Percentiles rank a stretch among this genome's conserved stretches.
These are phyloP conservation scores for Melastoma candidum DNA, from an alignment of 441 rosid genomes.

Conservation along the genomic window DNA sequence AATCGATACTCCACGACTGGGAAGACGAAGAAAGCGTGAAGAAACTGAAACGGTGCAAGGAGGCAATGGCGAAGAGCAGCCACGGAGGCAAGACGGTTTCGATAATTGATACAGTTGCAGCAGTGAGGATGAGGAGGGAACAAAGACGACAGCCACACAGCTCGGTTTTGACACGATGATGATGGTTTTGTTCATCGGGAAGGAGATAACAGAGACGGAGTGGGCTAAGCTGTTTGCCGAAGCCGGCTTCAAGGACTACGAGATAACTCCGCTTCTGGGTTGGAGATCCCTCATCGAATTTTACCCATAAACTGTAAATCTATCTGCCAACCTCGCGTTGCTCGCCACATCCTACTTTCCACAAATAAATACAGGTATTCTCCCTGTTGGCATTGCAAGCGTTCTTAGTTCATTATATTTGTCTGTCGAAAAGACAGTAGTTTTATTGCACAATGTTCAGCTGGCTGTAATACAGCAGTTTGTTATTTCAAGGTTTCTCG, in stretches of 20 bases:
- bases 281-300: slow-evolving; percentile 20
- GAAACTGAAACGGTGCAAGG: slow-evolving; percentile 15
- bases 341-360: too few species aligned
- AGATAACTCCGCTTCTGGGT: slow-evolving; percentile 6
- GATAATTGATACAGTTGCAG: slow-evolving; percentile 17
- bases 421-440: too few species aligned
- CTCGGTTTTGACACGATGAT: slow-evolving; percentile 17
- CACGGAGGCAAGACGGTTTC: slow-evolving; percentile 14
- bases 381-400: too few species aligned
- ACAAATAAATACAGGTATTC: too few species aligned
- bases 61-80: slow-evolving; percentile 11
- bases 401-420: too few species aligned
- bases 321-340: too few species aligned
- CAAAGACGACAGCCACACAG: slow-evolving; percentile 11
- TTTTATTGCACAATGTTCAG: too few species aligned
- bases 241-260: slow-evolving; percentile 27
- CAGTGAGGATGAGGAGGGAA: background rate
- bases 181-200: slow-evolving; percentile 11
- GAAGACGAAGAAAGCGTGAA: slow-evolving; percentile 20
- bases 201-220: slow-evolving; percentile 23
- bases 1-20: slow-evolving; percentile 24
- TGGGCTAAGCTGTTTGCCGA: slow-evolving; percentile 22
- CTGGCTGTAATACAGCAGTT: too few species aligned
- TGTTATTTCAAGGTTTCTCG: too few species aligned
- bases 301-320: slow-evolving; percentile 12